Percentiles rank a stretch among this genome's conserved stretches.
Conservation (phyloP, 208 protist genomes). For the Leptomonas seymouri region DNA sequence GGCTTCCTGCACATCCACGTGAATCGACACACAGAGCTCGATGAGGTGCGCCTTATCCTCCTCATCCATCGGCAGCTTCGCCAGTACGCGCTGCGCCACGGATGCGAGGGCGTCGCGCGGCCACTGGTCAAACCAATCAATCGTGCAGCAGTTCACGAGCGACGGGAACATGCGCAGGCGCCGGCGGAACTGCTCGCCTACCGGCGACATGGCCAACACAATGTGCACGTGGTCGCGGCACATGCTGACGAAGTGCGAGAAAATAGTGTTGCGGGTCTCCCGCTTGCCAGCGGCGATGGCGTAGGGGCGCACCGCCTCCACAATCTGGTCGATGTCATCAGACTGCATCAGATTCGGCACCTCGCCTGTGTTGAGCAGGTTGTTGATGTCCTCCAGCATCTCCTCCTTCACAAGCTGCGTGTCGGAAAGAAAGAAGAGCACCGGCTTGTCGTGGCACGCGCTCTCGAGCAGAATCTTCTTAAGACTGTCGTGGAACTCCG, state of each 20-base stretch:
- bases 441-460: conserved; percentile 84
- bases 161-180: conserved; percentile 98
- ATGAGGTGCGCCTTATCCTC: conserved; percentile 69
- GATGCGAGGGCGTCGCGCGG: conserved; percentile 92
- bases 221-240: conserved; percentile 97
- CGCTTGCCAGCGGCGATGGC: conserved; percentile 91
- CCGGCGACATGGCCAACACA: conserved; percentile 96
- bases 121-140: conserved; percentile 98
- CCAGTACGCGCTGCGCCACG: conserved; percentile 89
- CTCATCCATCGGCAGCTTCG: conserved; percentile 53
- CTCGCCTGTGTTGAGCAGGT: conserved; percentile 97
- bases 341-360: conserved; percentile 96
- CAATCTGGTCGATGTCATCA: conserved; percentile 95
- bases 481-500: conserved; percentile 95
- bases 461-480: conserved; percentile 89
- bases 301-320: conserved; percentile 86
- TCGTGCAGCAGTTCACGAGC: conserved; percentile 98
- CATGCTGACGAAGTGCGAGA: conserved; percentile 93
- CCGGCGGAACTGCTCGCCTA: conserved; percentile 94
- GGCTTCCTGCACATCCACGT: conserved; percentile 83
- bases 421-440: conserved; percentile 96
- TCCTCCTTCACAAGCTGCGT: conserved; percentile 95
- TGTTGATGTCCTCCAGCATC: conserved; percentile 98
- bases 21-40: conserved; percentile 92
- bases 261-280: conserved; percentile 93